These are phyloP conservation scores for Stellera chamaejasme DNA, from an alignment of 345 rosid species.

Conservation along the genomic window DNA sequence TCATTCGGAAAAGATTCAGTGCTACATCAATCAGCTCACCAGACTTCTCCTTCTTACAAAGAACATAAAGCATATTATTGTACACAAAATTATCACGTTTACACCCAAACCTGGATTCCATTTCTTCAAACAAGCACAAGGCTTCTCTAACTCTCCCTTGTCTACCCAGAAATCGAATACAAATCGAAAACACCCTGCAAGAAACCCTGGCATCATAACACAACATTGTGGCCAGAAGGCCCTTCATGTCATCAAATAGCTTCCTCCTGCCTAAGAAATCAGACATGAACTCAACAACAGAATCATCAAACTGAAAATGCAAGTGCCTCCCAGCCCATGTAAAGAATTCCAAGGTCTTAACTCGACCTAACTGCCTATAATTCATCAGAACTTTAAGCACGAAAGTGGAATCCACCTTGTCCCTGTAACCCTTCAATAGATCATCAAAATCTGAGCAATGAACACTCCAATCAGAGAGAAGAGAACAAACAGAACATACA, in stretches of 20 bases:
- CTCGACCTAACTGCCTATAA: constrained; percentile 24
- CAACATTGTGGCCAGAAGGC: constrained; percentile 16
- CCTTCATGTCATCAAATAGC: constrained; percentile 32
- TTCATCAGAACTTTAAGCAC: constrained; percentile 25
- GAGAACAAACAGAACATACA: constrained; percentile 14
- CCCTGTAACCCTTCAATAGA: constrained; percentile 16
- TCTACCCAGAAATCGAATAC: constrained; percentile 30
- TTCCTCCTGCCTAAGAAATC: constrained; percentile 33
- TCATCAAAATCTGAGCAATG: constrained; percentile 9
- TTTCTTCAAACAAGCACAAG: constrained; percentile 26
- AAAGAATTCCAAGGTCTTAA: constrained; percentile 25
- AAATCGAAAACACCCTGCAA: constrained; percentile 19
- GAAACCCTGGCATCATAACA: constrained; percentile 17
- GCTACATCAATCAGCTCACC: constrained; percentile 26
- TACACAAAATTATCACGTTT: constrained; percentile 27
- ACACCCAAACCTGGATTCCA: constrained; percentile 23
- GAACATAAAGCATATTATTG: constrained; percentile 33
- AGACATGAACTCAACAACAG: constrained; percentile 21
- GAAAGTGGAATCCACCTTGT: constrained; percentile 15
- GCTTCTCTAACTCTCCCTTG: constrained; percentile 27
- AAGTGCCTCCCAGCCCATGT: constrained; percentile 27
- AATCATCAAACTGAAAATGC: constrained; percentile 27
- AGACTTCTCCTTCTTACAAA: constrained; percentile 25
- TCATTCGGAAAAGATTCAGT: constrained; percentile 17
- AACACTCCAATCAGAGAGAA: constrained; percentile 8